These are phyloP conservation scores for Talaromyces funiculosus DNA, from an alignment of 2,329 filamentous ascomycete genomes.

Conservation along the genomic window DNA sequence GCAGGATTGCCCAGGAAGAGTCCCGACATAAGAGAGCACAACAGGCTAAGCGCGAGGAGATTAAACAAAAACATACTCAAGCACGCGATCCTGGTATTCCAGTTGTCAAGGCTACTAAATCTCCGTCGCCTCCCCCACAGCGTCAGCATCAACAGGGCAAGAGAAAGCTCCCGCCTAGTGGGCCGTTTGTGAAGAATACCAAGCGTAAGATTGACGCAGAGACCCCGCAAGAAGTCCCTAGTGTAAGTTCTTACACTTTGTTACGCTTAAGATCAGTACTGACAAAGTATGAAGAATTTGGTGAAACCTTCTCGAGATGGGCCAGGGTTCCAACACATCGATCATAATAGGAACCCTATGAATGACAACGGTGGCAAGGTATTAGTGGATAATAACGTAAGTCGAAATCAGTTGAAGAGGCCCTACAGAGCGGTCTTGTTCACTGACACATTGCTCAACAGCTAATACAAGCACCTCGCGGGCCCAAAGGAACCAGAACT, in stretches of 20 bases:
- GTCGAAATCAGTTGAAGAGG: not conserved
- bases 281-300: conserved; percentile 26
- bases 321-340: conserved; percentile 25
- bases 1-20: conserved; percentile 34
- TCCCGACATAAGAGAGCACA: conserved; percentile 27
- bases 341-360: conserved; percentile 15
- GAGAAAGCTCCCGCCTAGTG: conserved; percentile 22
- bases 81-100: conserved; percentile 44
- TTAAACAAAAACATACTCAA: conserved; percentile 38
- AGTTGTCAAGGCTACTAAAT: conserved; percentile 26
- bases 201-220: conserved; percentile 20
- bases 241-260: conserved; percentile 13
- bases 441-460: not conserved
- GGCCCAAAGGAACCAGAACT: conserved; percentile 11
- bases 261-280: not conserved
- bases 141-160: conserved; percentile 18
- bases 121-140: conserved; percentile 12
- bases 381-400: conserved; percentile 2
- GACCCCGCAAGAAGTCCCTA: conserved; percentile 17
- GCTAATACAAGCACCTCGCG: conserved; percentile 15
- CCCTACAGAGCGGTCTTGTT: not conserved
- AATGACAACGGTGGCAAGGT: not conserved
- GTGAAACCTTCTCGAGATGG: conserved; percentile 37
- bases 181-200: conserved; percentile 20
- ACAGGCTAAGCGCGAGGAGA: conserved; percentile 33